Evolutionary conservation across 768 basidiomycete genomes (phyloP).

Genomic region (Hericium coralloides): DNA sequence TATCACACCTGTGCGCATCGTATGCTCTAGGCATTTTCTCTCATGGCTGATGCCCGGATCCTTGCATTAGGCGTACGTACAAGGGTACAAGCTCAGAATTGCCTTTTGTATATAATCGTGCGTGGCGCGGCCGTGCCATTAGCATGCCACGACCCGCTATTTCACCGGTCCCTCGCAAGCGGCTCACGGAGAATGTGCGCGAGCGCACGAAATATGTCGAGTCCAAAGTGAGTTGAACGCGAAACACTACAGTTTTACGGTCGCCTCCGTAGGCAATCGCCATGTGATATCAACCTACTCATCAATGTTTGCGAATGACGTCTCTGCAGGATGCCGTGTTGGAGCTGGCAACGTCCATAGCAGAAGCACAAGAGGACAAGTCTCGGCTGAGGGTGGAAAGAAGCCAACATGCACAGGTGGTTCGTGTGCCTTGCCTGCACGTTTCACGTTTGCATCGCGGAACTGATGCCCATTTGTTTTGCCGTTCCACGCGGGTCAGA

Average conservation of each 20-base stretch:
- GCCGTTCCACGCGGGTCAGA: background rate
- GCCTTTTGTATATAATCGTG: too few relatives aligned
- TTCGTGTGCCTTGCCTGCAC: background rate
- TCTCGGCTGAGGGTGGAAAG: background rate
- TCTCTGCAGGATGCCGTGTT: background rate
- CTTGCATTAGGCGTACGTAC: too few relatives aligned
- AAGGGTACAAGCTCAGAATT: too few relatives aligned
- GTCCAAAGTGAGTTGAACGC: background rate
- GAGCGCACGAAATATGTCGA: background rate
- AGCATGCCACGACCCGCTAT: too few relatives aligned
- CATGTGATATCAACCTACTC: background rate
- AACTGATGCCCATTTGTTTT: background rate
- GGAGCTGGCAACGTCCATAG: constrained; percentile 1
- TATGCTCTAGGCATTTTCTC: background rate
- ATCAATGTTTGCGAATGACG: background rate
- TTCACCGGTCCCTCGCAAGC: background rate
- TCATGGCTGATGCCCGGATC: background rate
- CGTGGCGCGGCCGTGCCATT: too few relatives aligned
- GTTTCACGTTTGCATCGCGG: background rate
- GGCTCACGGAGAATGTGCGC: background rate
- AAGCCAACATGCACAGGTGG: background rate
- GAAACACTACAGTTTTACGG: background rate
- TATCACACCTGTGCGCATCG: background rate
- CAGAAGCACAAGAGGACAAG: constrained; percentile 1
- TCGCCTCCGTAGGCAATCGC: background rate